Evolutionary conservation across 371 early-diverging fungal genomes (phyloP).

Genomic region (Apophysomyces ossiformis): DNA sequence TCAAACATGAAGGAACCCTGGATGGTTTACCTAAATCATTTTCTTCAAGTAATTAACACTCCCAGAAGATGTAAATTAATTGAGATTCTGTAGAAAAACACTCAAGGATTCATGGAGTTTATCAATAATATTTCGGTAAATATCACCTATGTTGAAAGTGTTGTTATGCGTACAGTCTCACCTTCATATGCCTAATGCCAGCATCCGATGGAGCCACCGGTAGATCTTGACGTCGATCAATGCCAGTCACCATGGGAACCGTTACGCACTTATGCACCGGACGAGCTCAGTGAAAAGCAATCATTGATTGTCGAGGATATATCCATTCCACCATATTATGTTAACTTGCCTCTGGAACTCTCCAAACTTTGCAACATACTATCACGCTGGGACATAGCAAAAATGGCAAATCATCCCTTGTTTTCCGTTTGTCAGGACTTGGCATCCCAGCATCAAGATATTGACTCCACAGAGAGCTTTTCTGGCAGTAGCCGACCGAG

Average conservation of each 20-base stretch:
- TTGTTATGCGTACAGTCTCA: background rate
- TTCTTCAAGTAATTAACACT: conserved; percentile 45
- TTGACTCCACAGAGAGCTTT: background rate
- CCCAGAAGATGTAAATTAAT: background rate
- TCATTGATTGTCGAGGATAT: conserved; percentile 1
- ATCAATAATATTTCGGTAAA: conserved; percentile 11
- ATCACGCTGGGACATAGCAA: background rate
- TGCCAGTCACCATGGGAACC: background rate
- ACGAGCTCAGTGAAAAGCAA: background rate
- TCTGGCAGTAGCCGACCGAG: conserved; percentile 1
- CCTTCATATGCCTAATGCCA: background rate
- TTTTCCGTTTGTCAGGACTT: background rate
- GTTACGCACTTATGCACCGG: background rate
- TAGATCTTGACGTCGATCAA: background rate
- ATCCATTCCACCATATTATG: background rate
- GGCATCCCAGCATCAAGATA: background rate
- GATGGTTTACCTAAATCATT: conserved; percentile 72
- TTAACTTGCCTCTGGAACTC: conserved; percentile 6
- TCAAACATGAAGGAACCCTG: conserved; percentile 81
- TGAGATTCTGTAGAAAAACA: conserved; percentile 7
- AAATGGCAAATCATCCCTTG: background rate
- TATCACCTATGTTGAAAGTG: background rate
- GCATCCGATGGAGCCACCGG: background rate
- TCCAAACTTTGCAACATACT: background rate
- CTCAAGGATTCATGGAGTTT: conserved; percentile 6